A percentile compares a stretch with the other conserved stretches of the same genome.
Evolutionary conservation across 2,329 filamentous ascomycete genomes (phyloP).

Genomic region (Pestalotiopsis sp.): DNA sequence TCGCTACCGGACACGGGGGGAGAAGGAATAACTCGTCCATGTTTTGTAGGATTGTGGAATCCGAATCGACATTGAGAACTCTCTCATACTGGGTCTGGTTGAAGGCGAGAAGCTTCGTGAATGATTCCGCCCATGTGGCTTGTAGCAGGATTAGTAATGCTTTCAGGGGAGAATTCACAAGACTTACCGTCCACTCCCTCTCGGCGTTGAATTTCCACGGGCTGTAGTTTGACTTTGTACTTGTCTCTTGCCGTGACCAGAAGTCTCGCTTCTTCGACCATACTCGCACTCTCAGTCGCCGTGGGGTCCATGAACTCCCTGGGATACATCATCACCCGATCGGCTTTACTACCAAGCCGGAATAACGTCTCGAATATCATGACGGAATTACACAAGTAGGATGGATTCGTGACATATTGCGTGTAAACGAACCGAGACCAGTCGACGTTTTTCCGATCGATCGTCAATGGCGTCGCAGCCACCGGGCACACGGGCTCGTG

Average conservation of each 20-base stretch:
- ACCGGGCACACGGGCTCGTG: slow-evolving; percentile 25
- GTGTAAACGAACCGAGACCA: slow-evolving; percentile 51
- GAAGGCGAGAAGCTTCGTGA: slow-evolving; percentile 71
- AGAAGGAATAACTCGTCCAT: slow-evolving; percentile 75
- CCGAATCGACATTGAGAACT: slow-evolving; percentile 59
- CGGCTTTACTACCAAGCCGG: slow-evolving; percentile 43
- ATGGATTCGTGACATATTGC: slow-evolving; percentile 51
- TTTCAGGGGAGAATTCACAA: neutral
- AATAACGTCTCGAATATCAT: slow-evolving; percentile 52
- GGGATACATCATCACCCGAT: slow-evolving; percentile 51
- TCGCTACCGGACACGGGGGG: slow-evolving; percentile 62
- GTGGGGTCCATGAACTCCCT: slow-evolving; percentile 37
- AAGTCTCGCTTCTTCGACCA: slow-evolving; percentile 33
- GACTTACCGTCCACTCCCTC: slow-evolving; percentile 30
- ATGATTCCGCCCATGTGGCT: slow-evolving; percentile 64
- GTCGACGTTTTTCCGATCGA: slow-evolving; percentile 33
- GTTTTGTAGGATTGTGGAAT: slow-evolving; percentile 62
- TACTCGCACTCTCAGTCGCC: slow-evolving; percentile 29
- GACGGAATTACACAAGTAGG: slow-evolving; percentile 52
- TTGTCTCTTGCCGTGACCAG: slow-evolving; percentile 45
- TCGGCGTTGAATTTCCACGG: slow-evolving; percentile 42
- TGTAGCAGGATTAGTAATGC: neutral
- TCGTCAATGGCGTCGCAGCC: slow-evolving; percentile 22
- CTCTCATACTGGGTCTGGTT: slow-evolving; percentile 64
- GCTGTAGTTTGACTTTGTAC: slow-evolving; percentile 47